phyloP scores from a whole-genome alignment of 208 protist genomes.

The Acanthamoeba triangularis region DNA sequence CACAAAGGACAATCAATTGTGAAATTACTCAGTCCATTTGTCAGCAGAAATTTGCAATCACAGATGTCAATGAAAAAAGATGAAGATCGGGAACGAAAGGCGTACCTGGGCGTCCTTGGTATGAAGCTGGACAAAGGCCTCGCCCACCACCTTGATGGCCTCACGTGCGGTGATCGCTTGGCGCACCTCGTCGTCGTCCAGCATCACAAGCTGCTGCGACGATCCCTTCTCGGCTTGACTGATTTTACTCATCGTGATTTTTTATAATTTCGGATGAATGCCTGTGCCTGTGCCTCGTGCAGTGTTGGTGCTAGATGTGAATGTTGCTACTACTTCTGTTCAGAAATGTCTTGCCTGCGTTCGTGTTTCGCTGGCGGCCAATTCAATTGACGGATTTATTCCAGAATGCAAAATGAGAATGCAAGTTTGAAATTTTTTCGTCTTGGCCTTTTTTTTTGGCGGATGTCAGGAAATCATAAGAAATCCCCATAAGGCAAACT shows the following conservation, averaged over 20 bases:
- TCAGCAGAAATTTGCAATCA: background rate
- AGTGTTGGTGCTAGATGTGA: too few species aligned
- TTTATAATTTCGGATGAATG: background rate
- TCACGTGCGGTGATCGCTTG: background rate
- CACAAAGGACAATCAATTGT: background rate
- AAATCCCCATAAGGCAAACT: too few species aligned
- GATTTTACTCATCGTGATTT: background rate
- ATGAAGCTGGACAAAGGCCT: conserved; percentile 42
- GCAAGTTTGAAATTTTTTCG: background rate
- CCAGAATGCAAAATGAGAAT: background rate
- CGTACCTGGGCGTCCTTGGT: conserved; percentile 26
- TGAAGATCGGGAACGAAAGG: background rate
- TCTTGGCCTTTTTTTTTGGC: too few species aligned
- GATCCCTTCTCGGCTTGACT: background rate
- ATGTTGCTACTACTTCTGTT: background rate
- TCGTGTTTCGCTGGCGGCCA: background rate
- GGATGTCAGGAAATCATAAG: too few species aligned
- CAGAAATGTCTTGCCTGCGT: background rate
- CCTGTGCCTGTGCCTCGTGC: background rate
- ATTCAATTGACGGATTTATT: background rate
- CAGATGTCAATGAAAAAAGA: background rate
- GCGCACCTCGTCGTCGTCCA: conserved; percentile 18
- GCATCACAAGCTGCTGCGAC: background rate
- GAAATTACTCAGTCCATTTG: background rate
- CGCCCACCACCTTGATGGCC: conserved; percentile 30